These are phyloP conservation scores for Parathielavia hyrcaniae DNA, from an alignment of 495 filamentous ascomycete species.

Conservation along the genomic window DNA sequence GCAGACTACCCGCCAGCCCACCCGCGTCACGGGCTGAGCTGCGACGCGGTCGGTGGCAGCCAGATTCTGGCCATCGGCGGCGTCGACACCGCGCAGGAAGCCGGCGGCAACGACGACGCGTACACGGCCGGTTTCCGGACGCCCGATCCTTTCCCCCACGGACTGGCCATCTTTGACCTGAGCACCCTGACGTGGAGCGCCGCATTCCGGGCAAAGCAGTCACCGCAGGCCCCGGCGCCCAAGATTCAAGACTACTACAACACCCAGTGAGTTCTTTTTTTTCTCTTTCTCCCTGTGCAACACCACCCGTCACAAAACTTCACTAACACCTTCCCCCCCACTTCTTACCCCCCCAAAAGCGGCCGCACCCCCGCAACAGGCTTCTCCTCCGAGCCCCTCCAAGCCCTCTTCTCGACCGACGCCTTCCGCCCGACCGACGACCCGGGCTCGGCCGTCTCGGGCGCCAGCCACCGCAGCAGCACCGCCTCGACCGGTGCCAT, in stretches of 20 bases:
- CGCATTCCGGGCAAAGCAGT: constrained; percentile 8
- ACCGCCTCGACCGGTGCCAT: constrained; percentile 9
- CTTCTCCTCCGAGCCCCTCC: constrained; percentile 11
- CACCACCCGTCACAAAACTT: no score
- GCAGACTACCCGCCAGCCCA: constrained; percentile 19
- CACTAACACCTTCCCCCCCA: neutral
- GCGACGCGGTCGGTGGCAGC: constrained; percentile 22
- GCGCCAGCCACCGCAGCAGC: neutral
- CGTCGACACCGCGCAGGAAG: constrained; percentile 20
- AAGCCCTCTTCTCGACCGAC: constrained; percentile 11
- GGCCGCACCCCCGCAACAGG: constrained; percentile 9
- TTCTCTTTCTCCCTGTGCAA: neutral
- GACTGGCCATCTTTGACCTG: constrained; percentile 24
- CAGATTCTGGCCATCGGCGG: constrained; percentile 27
- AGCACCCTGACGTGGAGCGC: constrained; percentile 12
- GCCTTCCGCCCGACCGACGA: neutral
- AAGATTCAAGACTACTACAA: constrained; percentile 19
- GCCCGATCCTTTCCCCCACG: constrained; percentile 20
- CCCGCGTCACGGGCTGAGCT: constrained; percentile 23
- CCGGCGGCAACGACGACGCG: neutral
- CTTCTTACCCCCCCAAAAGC: neutral
- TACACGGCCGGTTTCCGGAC: constrained; percentile 20
- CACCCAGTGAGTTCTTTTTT: constrained; percentile 13
- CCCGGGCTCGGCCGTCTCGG: neutral
- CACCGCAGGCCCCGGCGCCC: constrained; percentile 11